Conservation (phyloP, 805 yeast genomes). For the Metschnikowia dekortorum region DNA sequence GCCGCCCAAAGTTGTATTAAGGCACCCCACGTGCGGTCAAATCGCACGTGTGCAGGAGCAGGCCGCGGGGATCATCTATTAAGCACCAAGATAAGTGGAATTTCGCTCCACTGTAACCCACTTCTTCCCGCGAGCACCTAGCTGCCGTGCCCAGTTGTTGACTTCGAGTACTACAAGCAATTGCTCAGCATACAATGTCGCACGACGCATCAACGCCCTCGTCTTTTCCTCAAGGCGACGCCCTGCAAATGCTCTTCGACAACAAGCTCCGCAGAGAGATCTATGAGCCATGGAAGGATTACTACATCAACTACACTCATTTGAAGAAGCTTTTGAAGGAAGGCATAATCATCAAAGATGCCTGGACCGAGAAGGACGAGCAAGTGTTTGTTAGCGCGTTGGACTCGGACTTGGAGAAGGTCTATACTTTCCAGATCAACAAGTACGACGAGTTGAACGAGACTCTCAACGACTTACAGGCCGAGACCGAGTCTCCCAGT, state of each 20-base stretch:
- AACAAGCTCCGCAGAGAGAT: conserved; percentile 75
- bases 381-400: conserved; percentile 59
- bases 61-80: neutral
- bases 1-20: neutral
- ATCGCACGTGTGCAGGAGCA: neutral
- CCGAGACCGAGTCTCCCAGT: conserved; percentile 39
- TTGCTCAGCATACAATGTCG: neutral
- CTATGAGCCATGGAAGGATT: conserved; percentile 82
- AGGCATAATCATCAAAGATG: conserved; percentile 44
- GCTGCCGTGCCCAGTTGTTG: neutral
- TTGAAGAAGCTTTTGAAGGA: conserved; percentile 69
- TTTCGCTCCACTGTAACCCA: neutral
- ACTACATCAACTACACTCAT: conserved; percentile 62
- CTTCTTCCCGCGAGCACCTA: neutral
- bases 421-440: conserved; percentile 63
- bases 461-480: conserved; percentile 61
- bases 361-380: conserved; percentile 72
- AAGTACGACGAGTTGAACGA: conserved; percentile 67
- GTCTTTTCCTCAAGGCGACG: neutral
- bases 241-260: conserved; percentile 70
- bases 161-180: neutral
- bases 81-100: neutral
- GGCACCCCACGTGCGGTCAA: conserved; percentile 2
- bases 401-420: conserved; percentile 71
- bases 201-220: neutral